Evolutionary conservation across 139 green algal genomes (phyloP).

Genomic region (Micractinium conductrix): DNA sequence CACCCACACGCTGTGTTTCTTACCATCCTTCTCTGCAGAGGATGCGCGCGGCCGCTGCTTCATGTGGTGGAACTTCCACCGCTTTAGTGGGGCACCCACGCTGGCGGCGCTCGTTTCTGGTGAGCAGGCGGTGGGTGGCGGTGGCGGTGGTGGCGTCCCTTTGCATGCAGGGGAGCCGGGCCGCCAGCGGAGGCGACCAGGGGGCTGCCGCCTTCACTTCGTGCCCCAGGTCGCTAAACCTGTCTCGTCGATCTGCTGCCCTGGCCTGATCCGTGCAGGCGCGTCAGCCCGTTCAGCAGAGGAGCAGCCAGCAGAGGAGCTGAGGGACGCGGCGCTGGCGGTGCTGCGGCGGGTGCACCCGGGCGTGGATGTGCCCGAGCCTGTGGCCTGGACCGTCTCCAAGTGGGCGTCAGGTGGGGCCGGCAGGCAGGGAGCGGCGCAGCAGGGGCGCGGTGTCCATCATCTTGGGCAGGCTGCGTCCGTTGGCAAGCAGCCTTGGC

Average conservation of each 20-base stretch:
- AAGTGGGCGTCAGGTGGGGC: conserved; percentile 55
- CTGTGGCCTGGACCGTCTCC: conserved; percentile 41
- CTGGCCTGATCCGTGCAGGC: background rate
- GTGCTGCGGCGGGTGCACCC: conserved; percentile 56
- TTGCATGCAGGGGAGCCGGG: background rate
- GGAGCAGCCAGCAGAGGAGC: conserved; percentile 25
- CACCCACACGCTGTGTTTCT: too few species aligned
- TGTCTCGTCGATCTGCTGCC: too few species aligned
- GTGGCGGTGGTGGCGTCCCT: background rate
- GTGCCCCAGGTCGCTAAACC: too few species aligned
- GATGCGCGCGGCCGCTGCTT: conserved; percentile 71
- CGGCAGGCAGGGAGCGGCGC: background rate
- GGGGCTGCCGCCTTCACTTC: too few species aligned
- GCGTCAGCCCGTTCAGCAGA: conserved; percentile 29
- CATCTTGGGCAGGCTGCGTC: too few species aligned
- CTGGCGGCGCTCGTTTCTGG: conserved; percentile 69
- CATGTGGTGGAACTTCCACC: conserved; percentile 90
- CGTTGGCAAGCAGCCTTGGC: too few species aligned
- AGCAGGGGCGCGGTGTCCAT: too few species aligned
- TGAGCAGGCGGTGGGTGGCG: background rate
- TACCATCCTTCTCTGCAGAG: background rate
- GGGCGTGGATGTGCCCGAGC: conserved; percentile 51
- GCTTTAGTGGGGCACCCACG: conserved; percentile 51
- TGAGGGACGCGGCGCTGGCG: conserved; percentile 49
- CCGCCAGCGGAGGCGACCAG: too few species aligned